phyloP scores from a whole-genome alignment of 768 basidiomycete species.

The Dioszegia hungarica region DNA sequence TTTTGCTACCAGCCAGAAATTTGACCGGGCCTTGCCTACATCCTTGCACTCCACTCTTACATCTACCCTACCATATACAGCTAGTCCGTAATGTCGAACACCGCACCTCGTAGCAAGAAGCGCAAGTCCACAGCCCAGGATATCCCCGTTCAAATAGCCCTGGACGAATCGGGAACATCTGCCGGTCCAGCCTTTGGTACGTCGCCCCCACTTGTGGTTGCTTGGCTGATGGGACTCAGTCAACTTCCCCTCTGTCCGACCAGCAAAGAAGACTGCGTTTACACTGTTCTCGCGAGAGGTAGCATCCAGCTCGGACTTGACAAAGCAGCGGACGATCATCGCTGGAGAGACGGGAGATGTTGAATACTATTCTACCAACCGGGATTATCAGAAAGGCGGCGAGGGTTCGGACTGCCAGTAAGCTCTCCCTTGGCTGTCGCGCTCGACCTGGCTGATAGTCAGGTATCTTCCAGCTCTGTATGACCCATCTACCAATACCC shows the following conservation, averaged over 20 bases:
- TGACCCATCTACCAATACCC: constrained; percentile 67
- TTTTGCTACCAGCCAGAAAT: not conserved
- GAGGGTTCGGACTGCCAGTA: constrained; percentile 63
- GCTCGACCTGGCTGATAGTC: no score
- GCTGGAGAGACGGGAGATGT: constrained; percentile 79
- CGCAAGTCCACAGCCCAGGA: constrained; percentile 27
- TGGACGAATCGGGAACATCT: constrained; percentile 18
- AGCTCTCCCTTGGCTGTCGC: no score
- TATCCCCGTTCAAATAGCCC: constrained; percentile 20
- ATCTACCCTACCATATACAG: no score
- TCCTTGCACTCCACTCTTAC: not conserved
- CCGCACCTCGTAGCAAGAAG: constrained; percentile 16
- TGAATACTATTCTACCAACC: constrained; percentile 67
- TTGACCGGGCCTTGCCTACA: not conserved
- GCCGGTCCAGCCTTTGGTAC: constrained; percentile 41
- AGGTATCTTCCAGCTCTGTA: constrained; percentile 79
- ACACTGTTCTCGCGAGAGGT: constrained; percentile 37
- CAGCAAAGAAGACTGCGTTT: constrained; percentile 39
- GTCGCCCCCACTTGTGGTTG: not conserved
- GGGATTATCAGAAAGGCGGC: constrained; percentile 51
- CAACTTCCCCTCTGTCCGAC: constrained; percentile 46
- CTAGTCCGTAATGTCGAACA: not conserved
- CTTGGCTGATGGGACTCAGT: constrained; percentile 17
- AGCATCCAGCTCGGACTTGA: constrained; percentile 14
- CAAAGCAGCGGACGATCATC: constrained; percentile 53